Evolutionary conservation across 2,329 filamentous ascomycete species (phyloP).

Genomic region (Sporothrix globosa): DNA sequence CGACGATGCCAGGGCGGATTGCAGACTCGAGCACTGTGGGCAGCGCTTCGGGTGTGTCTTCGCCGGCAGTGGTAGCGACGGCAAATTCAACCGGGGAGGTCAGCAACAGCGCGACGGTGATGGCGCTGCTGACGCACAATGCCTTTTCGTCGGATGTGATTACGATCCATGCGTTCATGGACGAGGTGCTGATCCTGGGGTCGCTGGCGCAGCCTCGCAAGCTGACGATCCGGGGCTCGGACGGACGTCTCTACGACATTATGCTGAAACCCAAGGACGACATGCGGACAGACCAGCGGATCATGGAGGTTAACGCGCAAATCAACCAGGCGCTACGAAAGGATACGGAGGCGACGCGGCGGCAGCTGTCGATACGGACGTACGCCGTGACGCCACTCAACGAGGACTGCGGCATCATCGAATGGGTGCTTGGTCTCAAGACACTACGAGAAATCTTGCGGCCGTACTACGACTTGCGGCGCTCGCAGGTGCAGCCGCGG

Average conservation of each 20-base stretch:
- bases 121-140: conserved; percentile 69
- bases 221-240: conserved; percentile 82
- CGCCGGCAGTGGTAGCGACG: neutral
- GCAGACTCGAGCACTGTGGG: neutral
- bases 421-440: conserved; percentile 97
- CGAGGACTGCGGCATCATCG: conserved; percentile 95
- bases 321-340: conserved; percentile 94
- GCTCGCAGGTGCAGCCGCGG: conserved; percentile 77
- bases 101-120: conserved; percentile 19
- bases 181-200: conserved; percentile 86
- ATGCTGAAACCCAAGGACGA: conserved; percentile 99
- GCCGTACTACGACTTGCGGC: conserved; percentile 53
- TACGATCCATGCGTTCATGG: conserved; percentile 77
- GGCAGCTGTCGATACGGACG: conserved; percentile 92
- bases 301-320: conserved; percentile 99
- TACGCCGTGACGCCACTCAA: conserved; percentile 96
- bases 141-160: conserved; percentile 86
- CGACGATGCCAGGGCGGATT: conserved; percentile 65
- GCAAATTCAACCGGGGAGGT: conserved; percentile 43
- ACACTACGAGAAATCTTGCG: conserved; percentile 85
- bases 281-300: conserved; percentile 91
- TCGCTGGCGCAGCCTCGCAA: conserved; percentile 92
- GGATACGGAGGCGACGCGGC: conserved; percentile 85
- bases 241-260: conserved; percentile 85
- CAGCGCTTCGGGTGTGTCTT: neutral